Evolutionary conservation across 2,329 filamentous ascomycete genomes (phyloP).

Genomic region (Grosmannia serpens): DNA sequence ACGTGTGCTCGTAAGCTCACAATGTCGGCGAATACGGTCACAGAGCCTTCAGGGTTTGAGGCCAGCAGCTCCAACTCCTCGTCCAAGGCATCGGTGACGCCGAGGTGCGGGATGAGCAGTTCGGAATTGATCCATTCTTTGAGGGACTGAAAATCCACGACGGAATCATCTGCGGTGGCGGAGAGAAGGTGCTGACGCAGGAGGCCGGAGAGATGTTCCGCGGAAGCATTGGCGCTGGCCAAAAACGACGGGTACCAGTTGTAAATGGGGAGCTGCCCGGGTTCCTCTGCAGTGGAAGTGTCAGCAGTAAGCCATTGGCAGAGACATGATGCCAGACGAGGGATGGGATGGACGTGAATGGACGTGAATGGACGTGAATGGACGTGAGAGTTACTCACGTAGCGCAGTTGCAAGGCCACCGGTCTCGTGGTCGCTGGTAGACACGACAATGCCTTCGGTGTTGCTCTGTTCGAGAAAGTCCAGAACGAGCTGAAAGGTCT

Average conservation of each 20-base stretch:
- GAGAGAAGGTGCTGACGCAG: slow-evolving; percentile 47
- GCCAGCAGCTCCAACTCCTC: slow-evolving; percentile 60
- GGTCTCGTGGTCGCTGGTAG: slow-evolving; percentile 93
- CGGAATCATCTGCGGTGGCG: slow-evolving; percentile 9
- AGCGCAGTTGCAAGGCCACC: slow-evolving; percentile 75
- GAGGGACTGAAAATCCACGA: slow-evolving; percentile 19
- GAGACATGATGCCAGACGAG: not conserved
- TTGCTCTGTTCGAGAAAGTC: slow-evolving; percentile 70
- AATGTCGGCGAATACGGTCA: slow-evolving; percentile 64
- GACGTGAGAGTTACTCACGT: slow-evolving; percentile 39
- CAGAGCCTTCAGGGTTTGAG: slow-evolving; percentile 40
- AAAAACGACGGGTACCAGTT: slow-evolving; percentile 76
- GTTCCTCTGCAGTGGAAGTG: slow-evolving; percentile 30
- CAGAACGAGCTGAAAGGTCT: slow-evolving; percentile 68
- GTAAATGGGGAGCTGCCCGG: slow-evolving; percentile 43
- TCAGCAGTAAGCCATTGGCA: not conserved
- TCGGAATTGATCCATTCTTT: slow-evolving; percentile 55
- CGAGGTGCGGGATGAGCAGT: slow-evolving; percentile 59
- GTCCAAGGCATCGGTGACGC: slow-evolving; percentile 61
- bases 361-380: too few relatives aligned
- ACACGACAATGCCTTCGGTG: slow-evolving; percentile 69
- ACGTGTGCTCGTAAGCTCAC: slow-evolving; percentile 79
- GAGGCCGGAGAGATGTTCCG: slow-evolving; percentile 55
- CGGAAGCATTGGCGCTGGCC: slow-evolving; percentile 63
- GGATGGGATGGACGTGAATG: too few relatives aligned